These are phyloP conservation scores for Rosa lucieae DNA, from an alignment of 306 rosid genomes.

Conservation along the genomic window DNA sequence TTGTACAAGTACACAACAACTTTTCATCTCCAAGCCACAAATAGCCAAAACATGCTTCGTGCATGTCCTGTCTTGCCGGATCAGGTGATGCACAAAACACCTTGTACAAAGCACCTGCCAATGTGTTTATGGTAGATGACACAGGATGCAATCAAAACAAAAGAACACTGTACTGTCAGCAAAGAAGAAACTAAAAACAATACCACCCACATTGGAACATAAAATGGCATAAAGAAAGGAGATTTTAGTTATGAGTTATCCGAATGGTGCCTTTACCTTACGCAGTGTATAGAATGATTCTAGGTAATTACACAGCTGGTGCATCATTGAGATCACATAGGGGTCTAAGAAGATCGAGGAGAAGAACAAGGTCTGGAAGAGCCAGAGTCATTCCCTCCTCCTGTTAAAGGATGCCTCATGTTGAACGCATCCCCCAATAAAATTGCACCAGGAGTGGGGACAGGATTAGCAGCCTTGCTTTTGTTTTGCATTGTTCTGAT, in stretches of 20 bases:
- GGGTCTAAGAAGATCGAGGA: slow-evolving; percentile 54
- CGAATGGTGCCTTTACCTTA: slow-evolving; percentile 40
- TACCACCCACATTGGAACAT: too few species aligned
- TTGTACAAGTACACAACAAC: too few species aligned
- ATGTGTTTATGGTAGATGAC: slow-evolving; percentile 62
- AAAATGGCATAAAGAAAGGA: not conserved
- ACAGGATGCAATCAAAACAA: slow-evolving; percentile 48
- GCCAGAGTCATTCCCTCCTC: slow-evolving; percentile 95
- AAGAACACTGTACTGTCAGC: not conserved
- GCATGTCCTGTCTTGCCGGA: slow-evolving; percentile 59
- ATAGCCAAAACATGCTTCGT: slow-evolving; percentile 67
- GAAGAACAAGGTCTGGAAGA: slow-evolving; percentile 65
- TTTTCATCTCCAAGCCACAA: slow-evolving; percentile 46
- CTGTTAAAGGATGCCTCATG: slow-evolving; percentile 91
- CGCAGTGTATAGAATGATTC: slow-evolving; percentile 81
- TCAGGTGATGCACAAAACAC: slow-evolving; percentile 67
- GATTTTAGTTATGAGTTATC: not conserved
- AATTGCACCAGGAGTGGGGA: slow-evolving; percentile 19
- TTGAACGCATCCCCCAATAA: slow-evolving; percentile 62
- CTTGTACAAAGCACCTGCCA: slow-evolving; percentile 41
- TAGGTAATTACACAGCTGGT: slow-evolving; percentile 54
- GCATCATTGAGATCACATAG: slow-evolving; percentile 43
- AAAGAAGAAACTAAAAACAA: not conserved
- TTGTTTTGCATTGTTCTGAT: slow-evolving; percentile 73
- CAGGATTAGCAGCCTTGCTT: slow-evolving; percentile 61